A percentile compares a stretch with the other conserved stretches of the same genome.
Evolutionary conservation across 202 grass and related monocot genomes (phyloP).

Genomic region (Elaeis oleifera): DNA sequence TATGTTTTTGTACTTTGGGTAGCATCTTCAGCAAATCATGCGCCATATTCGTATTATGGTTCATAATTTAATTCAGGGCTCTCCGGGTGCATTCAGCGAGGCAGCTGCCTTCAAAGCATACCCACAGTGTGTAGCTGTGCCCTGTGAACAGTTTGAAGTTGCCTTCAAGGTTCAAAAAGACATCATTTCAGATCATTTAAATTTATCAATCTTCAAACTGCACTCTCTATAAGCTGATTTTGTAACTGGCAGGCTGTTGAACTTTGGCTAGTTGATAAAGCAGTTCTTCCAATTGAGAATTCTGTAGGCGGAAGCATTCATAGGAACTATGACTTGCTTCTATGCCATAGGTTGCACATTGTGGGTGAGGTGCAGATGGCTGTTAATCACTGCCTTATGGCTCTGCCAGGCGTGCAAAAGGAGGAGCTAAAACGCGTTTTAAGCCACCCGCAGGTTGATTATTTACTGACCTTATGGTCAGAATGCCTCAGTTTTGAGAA

Average conservation of each 20-base stretch:
- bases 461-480: no score
- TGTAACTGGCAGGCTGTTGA: constrained; percentile 44
- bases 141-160: constrained; percentile 42
- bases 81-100: constrained; percentile 40
- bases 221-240: not conserved
- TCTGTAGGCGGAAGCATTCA: constrained; percentile 50
- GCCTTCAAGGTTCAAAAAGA: constrained; percentile 27
- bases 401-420: constrained; percentile 36
- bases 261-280: constrained; percentile 43
- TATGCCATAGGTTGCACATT: constrained; percentile 44
- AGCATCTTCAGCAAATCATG: constrained; percentile 5
- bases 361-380: constrained; percentile 46
- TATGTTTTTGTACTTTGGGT: not conserved
- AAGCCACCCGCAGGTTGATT: constrained; percentile 43
- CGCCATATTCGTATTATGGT: not conserved
- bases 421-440: constrained; percentile 38
- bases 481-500: not conserved
- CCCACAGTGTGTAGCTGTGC: constrained; percentile 37
- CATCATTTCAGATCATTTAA: no score
- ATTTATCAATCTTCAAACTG: no score
- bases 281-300: constrained; percentile 59
- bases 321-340: constrained; percentile 53
- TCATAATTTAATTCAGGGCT: constrained; percentile 29
- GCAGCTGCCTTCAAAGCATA: constrained; percentile 42
- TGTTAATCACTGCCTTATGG: constrained; percentile 47